phyloP scores from a whole-genome alignment of 2,329 filamentous ascomycete genomes.

The Apiospora saccharicola region DNA sequence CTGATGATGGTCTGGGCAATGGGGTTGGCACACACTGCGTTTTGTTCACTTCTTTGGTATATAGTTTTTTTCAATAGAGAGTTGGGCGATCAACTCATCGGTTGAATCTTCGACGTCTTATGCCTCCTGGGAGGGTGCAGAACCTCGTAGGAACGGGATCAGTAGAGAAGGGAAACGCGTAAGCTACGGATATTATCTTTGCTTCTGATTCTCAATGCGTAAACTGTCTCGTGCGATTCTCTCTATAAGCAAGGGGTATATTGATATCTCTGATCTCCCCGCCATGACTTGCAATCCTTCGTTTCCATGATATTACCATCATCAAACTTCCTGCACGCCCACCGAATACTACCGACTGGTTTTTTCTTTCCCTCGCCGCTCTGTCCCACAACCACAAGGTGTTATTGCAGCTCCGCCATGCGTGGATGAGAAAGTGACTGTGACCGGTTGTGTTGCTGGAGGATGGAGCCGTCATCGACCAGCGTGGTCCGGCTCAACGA shows the following conservation, averaged over 20 bases:
- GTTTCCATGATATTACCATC: neutral
- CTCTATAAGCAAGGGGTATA: slow-evolving; percentile 16
- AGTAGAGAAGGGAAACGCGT: neutral
- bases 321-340: neutral
- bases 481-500: neutral
- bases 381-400: neutral
- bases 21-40: neutral
- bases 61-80: neutral
- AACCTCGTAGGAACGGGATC: neutral
- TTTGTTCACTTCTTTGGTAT: slow-evolving; percentile 1
- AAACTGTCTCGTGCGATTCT: neutral
- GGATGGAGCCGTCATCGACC: neutral
- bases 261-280: neutral
- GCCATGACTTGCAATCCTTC: neutral
- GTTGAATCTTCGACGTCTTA: neutral
- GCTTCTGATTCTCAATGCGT: neutral
- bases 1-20: neutral
- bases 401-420: slow-evolving; percentile 19
- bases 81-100: neutral
- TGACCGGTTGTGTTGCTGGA: neutral
- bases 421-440: neutral
- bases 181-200: neutral
- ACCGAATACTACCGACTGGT: neutral
- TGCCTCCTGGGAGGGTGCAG: neutral
- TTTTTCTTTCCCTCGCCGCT: neutral